These are phyloP conservation scores for Zymoseptoria pseudotritici DNA, from an alignment of 2,329 filamentous ascomycete species.

Conservation along the genomic window DNA sequence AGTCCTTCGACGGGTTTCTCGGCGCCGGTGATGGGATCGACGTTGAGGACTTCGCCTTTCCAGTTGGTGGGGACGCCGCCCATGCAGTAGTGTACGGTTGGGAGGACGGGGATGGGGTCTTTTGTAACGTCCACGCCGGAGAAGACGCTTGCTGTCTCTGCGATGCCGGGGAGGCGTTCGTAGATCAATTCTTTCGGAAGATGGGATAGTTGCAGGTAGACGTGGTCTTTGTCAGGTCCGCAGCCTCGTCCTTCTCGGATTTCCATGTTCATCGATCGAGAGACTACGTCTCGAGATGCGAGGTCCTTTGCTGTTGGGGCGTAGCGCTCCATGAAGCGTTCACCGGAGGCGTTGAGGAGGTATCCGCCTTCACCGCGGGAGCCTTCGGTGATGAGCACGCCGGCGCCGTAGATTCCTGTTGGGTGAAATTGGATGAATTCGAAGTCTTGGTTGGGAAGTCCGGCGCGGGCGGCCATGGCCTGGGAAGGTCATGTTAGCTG, in stretches of 20 bases:
- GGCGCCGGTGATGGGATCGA: constrained; percentile 29
- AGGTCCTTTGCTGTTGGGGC: constrained; percentile 45
- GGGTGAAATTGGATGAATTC: constrained; percentile 48
- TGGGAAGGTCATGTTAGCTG: constrained; percentile 1
- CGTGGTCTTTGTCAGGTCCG: constrained; percentile 41
- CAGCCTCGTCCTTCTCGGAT: constrained; percentile 42
- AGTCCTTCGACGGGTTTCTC: constrained; percentile 40
- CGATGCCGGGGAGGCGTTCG: constrained; percentile 43
- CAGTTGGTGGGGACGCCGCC: constrained; percentile 46
- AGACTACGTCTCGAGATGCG: constrained; percentile 43
- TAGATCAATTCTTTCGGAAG: constrained; percentile 41
- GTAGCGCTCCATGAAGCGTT: constrained; percentile 47
- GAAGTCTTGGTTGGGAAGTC: constrained; percentile 44
- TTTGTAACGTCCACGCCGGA: constrained; percentile 44
- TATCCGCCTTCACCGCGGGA: constrained; percentile 45
- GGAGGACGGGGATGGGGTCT: constrained; percentile 44
- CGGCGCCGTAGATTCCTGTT: constrained; percentile 45
- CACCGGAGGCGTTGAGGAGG: constrained; percentile 42
- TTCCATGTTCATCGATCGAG: constrained; percentile 43
- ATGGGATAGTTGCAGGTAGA: constrained; percentile 43
- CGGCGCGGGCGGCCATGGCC: constrained; percentile 44
- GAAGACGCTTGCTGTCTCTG: constrained; percentile 45
- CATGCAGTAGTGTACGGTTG: constrained; percentile 48
- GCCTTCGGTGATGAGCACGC: constrained; percentile 45
- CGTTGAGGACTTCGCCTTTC: constrained; percentile 40